Percentiles rank a stretch among this genome's conserved stretches.
phyloP scores from a whole-genome alignment of 306 rosid genomes.

The Dryas octopetala region DNA sequence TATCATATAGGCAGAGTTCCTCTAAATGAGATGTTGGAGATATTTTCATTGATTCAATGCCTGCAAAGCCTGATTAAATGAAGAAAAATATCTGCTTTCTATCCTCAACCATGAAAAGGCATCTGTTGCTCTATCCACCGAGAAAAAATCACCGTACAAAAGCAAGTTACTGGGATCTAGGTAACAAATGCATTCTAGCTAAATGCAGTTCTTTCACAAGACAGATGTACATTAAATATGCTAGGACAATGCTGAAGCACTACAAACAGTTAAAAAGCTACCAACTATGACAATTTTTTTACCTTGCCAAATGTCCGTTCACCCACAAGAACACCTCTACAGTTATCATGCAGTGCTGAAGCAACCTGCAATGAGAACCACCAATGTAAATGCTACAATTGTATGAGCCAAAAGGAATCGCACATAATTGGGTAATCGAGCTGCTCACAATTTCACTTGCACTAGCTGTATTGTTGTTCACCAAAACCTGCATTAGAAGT shows the following conservation, averaged over 20 bases:
- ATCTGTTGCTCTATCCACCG: not conserved
- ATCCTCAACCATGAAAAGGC: constrained; percentile 2
- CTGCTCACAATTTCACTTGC: constrained; percentile 96
- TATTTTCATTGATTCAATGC: not conserved
- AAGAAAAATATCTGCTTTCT: not conserved
- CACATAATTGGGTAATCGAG: constrained; percentile 23
- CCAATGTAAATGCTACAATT: not conserved
- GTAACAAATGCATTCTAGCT: not conserved
- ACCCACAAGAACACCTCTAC: constrained; percentile 96
- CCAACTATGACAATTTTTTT: constrained; percentile 20
- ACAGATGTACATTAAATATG: not conserved
- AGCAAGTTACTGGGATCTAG: not conserved
- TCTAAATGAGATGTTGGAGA: not conserved
- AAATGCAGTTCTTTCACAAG: not conserved
- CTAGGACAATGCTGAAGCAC: constrained; percentile 12
- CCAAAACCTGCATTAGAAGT: constrained; percentile 71
- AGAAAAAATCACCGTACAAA: not conserved
- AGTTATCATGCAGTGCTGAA: constrained; percentile 93
- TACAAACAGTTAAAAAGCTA: constrained; percentile 3
- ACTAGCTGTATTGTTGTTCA: constrained; percentile 90
- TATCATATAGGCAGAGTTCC: not conserved
- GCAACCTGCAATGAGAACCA: constrained; percentile 78
- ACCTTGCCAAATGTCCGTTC: constrained; percentile 96
- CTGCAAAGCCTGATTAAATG: not conserved
- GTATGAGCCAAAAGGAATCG: constrained; percentile 26